A percentile compares a stretch with the other conserved stretches of the same genome.
phyloP scores from a whole-genome alignment of 2,329 filamentous ascomycete species.

The Periconia sp. region DNA sequence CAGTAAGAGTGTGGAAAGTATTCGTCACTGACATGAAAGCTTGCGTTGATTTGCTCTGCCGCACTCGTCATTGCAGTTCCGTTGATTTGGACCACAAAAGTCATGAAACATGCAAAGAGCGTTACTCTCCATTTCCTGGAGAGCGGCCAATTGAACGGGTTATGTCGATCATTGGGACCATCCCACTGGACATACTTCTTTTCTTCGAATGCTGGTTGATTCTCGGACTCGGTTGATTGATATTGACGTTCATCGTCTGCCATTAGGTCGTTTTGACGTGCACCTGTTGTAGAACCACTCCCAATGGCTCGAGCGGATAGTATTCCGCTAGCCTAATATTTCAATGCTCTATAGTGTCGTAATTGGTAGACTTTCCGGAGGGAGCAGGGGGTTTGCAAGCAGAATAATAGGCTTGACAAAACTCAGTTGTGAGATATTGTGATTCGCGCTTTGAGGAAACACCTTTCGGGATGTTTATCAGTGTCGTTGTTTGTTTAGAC shows the following conservation, averaged over 20 bases:
- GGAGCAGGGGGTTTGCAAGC: no score
- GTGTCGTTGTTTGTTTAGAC: no score
- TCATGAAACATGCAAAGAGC: slow-evolving; percentile 48
- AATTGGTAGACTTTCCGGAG: no score
- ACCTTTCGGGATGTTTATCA: no score
- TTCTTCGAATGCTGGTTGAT: not conserved
- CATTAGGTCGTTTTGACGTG: not conserved
- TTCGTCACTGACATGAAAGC: slow-evolving; percentile 43
- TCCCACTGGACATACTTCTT: slow-evolving; percentile 18
- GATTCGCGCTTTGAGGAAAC: no score
- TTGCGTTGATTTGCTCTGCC: slow-evolving; percentile 39
- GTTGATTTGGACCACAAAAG: slow-evolving; percentile 34
- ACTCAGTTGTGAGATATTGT: no score
- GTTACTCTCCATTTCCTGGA: slow-evolving; percentile 48
- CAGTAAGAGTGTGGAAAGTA: slow-evolving; percentile 46
- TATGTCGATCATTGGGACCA: slow-evolving; percentile 24
- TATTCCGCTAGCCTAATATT: no score
- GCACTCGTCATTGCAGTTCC: slow-evolving; percentile 38
- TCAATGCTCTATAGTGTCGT: no score
- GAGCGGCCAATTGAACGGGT: slow-evolving; percentile 46
- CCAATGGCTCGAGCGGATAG: not conserved
- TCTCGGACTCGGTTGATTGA: not conserved
- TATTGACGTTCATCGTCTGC: not conserved
- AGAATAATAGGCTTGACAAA: no score
- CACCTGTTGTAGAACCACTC: not conserved